Percentiles rank a stretch among this genome's conserved stretches.
phyloP scores from a whole-genome alignment of 192 early-diverging fungal species.

The Rhizophlyctis rosea region DNA sequence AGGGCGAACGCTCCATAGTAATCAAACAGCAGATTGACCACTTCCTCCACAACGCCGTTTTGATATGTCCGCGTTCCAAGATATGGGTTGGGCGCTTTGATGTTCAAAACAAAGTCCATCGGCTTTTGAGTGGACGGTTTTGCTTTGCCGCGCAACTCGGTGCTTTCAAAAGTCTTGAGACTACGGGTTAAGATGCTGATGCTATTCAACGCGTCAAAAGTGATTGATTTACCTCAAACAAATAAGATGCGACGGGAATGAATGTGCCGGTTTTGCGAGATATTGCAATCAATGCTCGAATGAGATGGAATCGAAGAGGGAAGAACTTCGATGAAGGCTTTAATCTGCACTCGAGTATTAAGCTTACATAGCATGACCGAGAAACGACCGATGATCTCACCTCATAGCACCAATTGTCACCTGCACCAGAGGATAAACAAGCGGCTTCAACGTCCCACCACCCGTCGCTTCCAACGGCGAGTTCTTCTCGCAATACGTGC shows the following conservation, averaged over 20 bases:
- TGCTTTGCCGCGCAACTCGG: constrained; percentile 69
- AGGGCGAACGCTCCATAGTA: constrained; percentile 69
- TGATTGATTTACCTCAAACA: constrained; percentile 68
- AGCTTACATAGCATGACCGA: too few relatives aligned
- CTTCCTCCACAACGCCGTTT: constrained; percentile 75
- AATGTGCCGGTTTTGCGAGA: constrained; percentile 68
- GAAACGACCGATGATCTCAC: constrained; percentile 18
- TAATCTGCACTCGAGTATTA: constrained; percentile 39
- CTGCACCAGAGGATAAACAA: constrained; percentile 85
- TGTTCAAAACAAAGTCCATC: constrained; percentile 69
- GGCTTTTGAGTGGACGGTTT: constrained; percentile 82
- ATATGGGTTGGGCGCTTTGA: constrained; percentile 82
- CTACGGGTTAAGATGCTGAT: constrained; percentile 1
- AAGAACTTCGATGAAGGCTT: constrained; percentile 88
- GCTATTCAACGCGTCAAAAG: neutral
- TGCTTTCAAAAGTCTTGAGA: constrained; percentile 37
- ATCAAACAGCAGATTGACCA: constrained; percentile 68
- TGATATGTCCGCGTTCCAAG: constrained; percentile 82
- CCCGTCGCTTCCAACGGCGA: constrained; percentile 44
- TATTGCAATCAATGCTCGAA: constrained; percentile 70
- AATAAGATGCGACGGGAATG: constrained; percentile 79
- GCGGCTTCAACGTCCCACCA: constrained; percentile 37
- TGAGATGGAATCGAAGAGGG: constrained; percentile 86
- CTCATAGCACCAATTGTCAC: constrained; percentile 42
- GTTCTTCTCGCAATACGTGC: constrained; percentile 62